phyloP scores from a whole-genome alignment of 2,329 filamentous ascomycete species.

The Ascomycota sp. region DNA sequence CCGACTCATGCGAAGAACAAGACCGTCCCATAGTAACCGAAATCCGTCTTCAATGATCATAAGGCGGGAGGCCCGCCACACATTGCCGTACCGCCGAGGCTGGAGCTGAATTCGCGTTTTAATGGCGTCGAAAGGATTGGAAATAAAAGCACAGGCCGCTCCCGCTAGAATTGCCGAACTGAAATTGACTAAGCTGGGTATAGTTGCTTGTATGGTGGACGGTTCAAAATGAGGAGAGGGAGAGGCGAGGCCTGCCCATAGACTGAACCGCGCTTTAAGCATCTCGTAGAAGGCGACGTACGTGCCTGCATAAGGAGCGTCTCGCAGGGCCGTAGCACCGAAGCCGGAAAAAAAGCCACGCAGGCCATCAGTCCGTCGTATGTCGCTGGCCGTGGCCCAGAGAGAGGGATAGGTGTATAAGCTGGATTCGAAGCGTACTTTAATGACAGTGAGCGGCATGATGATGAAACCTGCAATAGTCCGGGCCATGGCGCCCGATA shows the following conservation, averaged over 20 bases:
- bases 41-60: constrained; percentile 72
- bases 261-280: constrained; percentile 41
- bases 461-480: constrained; percentile 75
- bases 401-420: constrained; percentile 71
- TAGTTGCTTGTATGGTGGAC: constrained; percentile 9
- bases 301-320: constrained; percentile 89
- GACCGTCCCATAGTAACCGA: constrained; percentile 63
- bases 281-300: constrained; percentile 92
- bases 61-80: constrained; percentile 51
- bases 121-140: constrained; percentile 91
- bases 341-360: constrained; percentile 86
- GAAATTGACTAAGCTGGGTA: constrained; percentile 58
- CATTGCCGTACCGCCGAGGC: constrained; percentile 64
- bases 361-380: constrained; percentile 49
- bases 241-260: constrained; percentile 3
- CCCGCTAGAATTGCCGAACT: constrained; percentile 63
- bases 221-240: constrained; percentile 2
- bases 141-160: constrained; percentile 64
- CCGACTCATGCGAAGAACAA: constrained; percentile 69
- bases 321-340: constrained; percentile 77
- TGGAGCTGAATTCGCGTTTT: constrained; percentile 90
- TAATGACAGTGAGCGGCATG: constrained; percentile 92
- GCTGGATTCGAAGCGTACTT: constrained; percentile 84
- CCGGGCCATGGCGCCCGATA: constrained; percentile 66
- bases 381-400: constrained; percentile 50